Evolutionary conservation across 1,139 yeast species (phyloP), one percentile per base, ranked within the genome.

Genomic region (Scheffersomyces illinoinensis): DNA sequence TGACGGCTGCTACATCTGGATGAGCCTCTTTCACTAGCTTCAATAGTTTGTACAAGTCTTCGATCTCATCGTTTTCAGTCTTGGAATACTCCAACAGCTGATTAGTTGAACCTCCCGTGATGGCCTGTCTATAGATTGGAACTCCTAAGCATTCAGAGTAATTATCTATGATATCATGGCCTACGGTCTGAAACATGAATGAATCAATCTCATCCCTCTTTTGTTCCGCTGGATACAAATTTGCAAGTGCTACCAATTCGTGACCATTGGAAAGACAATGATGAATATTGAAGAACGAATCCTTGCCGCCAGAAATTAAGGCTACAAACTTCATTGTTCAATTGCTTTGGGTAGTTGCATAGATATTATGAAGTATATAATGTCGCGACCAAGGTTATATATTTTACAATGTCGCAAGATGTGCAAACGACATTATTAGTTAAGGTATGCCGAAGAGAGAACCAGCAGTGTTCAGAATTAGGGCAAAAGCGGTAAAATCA

Each of bases 101-200:
- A 65, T 90, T 88, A 53, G 85, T 77, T 0, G 96, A 87, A 0
- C 76, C 70, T 0, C 97, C 95, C 0, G 64, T 65, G 54, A 93
- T 91, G 18, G 81, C 78, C n/a, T 84, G 86, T 56, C 97, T 76
- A 67, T 88, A 92, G 68, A 95, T 75, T 0, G 99, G 98, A 0
- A 91, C 86, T 5, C 85, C 93, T 53, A 91, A 76, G 66, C 97
- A 91, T 61, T 88, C 80, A 1, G 85, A 78, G 68, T 93, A 92
- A 58, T 78, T 74, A 0, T 84, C 82, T 5, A 95, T 81, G 4
- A 91, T 85, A 64, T 90, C 92, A 71, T 90, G 96, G 0, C 99
- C 99, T n/a, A 95, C 99, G 0, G 99, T 95, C 73, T 95, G 99
- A 73, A 91, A 95, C 99, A 95, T 95, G 71, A 90, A 95, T 58